These are phyloP conservation scores for Euphorbia pulcherrima DNA, from an alignment of 345 rosid species.

Conservation along the genomic window DNA sequence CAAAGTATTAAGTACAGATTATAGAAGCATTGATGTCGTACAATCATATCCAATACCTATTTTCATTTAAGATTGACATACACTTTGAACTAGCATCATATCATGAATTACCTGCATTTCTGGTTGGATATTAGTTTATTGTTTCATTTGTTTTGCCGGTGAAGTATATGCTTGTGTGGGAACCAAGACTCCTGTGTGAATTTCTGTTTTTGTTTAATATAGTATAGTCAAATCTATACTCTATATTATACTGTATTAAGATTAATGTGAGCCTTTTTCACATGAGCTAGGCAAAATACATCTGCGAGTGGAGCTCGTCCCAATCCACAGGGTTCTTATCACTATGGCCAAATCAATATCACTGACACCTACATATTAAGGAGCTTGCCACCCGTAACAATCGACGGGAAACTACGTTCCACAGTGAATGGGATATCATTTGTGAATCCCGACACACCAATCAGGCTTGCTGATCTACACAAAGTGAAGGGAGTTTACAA, in stretches of 20 bases:
- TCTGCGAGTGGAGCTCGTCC: constrained; percentile 97
- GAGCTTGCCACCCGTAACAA: constrained; percentile 61
- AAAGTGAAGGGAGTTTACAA: constrained; percentile 78
- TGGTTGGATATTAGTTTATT: not conserved
- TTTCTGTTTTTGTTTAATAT: not conserved
- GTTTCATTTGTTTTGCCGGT: not conserved
- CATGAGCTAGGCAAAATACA: constrained; percentile 65
- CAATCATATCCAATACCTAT: not conserved
- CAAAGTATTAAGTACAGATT: no score
- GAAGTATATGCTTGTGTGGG: not conserved
- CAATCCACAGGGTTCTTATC: constrained; percentile 94
- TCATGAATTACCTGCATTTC: not conserved
- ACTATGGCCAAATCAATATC: constrained; percentile 78
- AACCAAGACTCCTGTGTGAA: not conserved
- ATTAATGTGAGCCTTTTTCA: constrained; percentile 7
- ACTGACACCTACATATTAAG: constrained; percentile 61
- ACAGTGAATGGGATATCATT: constrained; percentile 85
- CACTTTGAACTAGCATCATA: not conserved
- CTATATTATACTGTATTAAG: not conserved
- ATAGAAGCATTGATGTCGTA: not conserved
- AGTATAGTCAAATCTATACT: not conserved
- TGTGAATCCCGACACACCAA: constrained; percentile 58
- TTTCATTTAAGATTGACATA: not conserved
- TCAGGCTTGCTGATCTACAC: constrained; percentile 67
- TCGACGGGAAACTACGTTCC: constrained; percentile 57